phyloP scores from a whole-genome alignment of 139 green algal genomes.

The Edaphochlamys debaryana region DNA sequence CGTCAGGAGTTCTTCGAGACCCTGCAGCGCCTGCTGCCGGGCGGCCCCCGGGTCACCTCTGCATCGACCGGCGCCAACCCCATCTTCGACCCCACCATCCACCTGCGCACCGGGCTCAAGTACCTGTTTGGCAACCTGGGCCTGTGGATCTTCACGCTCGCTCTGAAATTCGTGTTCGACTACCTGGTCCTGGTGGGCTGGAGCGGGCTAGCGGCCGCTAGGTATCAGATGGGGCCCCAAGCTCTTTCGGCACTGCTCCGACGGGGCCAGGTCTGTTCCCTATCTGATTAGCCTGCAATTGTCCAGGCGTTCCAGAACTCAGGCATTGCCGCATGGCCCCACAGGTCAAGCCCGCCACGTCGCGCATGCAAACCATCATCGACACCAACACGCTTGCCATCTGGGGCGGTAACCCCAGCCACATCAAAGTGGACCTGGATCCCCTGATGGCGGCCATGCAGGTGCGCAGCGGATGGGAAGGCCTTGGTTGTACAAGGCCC shows the following conservation, averaged over 20 bases:
- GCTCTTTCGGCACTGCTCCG: too few species aligned
- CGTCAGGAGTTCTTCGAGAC: constrained; percentile 8
- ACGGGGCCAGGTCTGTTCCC: too few species aligned
- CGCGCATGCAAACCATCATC: too few species aligned
- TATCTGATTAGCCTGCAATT: too few species aligned
- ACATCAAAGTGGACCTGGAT: constrained; percentile 4
- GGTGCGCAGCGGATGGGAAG: neutral
- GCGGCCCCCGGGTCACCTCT: neutral
- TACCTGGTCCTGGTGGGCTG: constrained; percentile 52
- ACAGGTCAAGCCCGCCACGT: too few species aligned
- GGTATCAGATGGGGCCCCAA: too few species aligned
- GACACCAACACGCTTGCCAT: too few species aligned
- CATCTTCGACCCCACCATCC: neutral
- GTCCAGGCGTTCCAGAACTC: too few species aligned
- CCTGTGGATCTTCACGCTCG: constrained; percentile 70
- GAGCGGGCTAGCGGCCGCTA: too few species aligned
- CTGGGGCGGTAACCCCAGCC: too few species aligned
- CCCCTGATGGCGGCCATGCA: neutral
- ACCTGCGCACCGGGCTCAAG: constrained; percentile 11
- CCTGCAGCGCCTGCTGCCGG: neutral
- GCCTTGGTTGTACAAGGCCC: too few species aligned
- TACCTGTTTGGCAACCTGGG: constrained; percentile 50
- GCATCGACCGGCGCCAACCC: neutral
- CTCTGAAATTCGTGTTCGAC: constrained; percentile 73
- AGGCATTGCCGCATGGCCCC: too few species aligned